Conservation (phyloP, 2,329 filamentous ascomycete species). For the Penicillium sp. region DNA sequence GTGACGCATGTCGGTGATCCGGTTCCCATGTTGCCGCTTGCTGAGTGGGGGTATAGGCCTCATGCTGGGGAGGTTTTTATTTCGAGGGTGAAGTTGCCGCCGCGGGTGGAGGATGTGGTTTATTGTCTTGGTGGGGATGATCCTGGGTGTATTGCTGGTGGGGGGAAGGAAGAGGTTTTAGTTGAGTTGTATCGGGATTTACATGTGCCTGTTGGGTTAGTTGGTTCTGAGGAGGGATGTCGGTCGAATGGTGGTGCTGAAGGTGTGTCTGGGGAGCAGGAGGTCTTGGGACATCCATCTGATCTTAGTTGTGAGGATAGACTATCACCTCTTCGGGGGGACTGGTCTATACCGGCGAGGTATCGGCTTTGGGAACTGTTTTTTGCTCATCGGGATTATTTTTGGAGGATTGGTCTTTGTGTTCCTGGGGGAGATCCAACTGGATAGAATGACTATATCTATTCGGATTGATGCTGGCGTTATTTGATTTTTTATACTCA, state of each 20-base stretch:
- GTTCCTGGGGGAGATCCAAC: constrained; percentile 65
- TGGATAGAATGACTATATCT: constrained; percentile 7
- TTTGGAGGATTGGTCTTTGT: constrained; percentile 88
- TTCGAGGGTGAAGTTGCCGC: constrained; percentile 66
- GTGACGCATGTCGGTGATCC: constrained; percentile 87
- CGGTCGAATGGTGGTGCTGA: background rate
- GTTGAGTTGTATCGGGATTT: constrained; percentile 10
- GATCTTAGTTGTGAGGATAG: constrained; percentile 12
- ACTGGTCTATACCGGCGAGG: constrained; percentile 43
- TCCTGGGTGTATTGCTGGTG: constrained; percentile 65
- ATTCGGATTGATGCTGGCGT: background rate
- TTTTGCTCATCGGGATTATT: constrained; percentile 94
- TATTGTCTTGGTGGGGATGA: constrained; percentile 73
- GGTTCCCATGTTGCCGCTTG: constrained; percentile 78
- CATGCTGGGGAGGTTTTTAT: constrained; percentile 91
- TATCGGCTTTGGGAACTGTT: constrained; percentile 89
- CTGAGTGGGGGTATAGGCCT: constrained; percentile 82
- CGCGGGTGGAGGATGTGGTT: constrained; percentile 64
- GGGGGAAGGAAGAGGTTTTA: constrained; percentile 21
- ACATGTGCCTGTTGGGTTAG: constrained; percentile 3
- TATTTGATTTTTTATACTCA: too few relatives aligned
- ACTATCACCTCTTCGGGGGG: constrained; percentile 13
- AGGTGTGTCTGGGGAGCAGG: constrained; percentile 1
- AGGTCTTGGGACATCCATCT: constrained; percentile 21
- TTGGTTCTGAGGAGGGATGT: constrained; percentile 1